phyloP scores from a whole-genome alignment of 140 eudicot genomes.

The Bidens hawaiensis region DNA sequence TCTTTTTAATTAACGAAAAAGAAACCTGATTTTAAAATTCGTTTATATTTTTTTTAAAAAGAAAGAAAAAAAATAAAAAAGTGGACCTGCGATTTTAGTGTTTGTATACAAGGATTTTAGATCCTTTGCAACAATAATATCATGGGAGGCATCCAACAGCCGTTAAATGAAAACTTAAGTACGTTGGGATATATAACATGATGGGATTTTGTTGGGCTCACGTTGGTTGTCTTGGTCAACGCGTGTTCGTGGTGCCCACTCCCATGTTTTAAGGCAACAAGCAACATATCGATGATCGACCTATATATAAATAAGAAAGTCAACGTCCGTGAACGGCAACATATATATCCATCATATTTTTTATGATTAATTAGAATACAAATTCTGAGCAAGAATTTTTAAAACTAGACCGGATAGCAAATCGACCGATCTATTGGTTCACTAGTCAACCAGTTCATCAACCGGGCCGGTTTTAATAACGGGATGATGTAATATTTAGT shows the following conservation, averaged over 20 bases:
- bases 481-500: no score
- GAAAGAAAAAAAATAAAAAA: no score
- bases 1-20: no score
- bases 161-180: background rate
- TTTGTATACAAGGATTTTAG: background rate
- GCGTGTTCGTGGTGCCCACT: slow-evolving; percentile 30
- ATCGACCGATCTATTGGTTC: no score
- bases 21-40: no score
- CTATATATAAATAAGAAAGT: slow-evolving; percentile 11
- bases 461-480: no score
- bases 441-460: no score
- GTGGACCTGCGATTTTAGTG: background rate
- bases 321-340: slow-evolving; percentile 18
- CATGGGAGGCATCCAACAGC: slow-evolving; percentile 1
- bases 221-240: slow-evolving; percentile 20
- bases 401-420: no score
- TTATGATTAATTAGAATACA: no score
- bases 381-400: no score
- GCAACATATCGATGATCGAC: background rate
- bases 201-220: slow-evolving; percentile 27
- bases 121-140: slow-evolving; percentile 12
- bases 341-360: no score
- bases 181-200: background rate
- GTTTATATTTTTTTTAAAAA: no score
- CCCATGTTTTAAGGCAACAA: slow-evolving; percentile 20